Conservation (phyloP, 2,329 filamentous ascomycete species). For the Ophidiomyces ophidiicola region DNA sequence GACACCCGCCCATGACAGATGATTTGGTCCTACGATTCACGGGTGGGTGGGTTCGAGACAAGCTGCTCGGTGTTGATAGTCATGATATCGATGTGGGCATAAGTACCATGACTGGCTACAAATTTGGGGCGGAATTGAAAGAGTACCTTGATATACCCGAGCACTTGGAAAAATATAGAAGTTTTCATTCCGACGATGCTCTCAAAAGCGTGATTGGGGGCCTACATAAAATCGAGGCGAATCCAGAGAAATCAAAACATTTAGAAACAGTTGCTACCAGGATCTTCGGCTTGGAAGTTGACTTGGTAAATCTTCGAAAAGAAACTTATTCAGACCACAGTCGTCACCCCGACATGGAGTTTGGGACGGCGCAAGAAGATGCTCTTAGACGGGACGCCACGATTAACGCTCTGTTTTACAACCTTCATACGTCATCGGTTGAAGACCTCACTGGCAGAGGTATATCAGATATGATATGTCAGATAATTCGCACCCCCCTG, state of each 20-base stretch:
- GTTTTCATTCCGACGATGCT: conserved; percentile 35
- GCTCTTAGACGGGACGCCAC: conserved; percentile 82
- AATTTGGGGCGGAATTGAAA: conserved; percentile 36
- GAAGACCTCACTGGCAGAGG: conserved; percentile 76
- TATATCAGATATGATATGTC: conserved; percentile 57
- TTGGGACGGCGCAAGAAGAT: conserved; percentile 84
- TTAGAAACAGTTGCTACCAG: conserved; percentile 80
- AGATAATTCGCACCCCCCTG: conserved; percentile 71
- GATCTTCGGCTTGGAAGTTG: conserved; percentile 76
- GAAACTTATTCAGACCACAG: conserved; percentile 85
- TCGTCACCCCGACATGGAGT: conserved; percentile 83
- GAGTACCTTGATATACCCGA: conserved; percentile 31
- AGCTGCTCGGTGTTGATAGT: conserved; percentile 35
- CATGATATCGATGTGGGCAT: conserved; percentile 41
- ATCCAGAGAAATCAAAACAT: conserved; percentile 94
- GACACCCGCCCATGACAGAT: conserved; percentile 10
- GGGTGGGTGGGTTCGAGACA: conserved; percentile 41
- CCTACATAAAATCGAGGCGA: conserved; percentile 78
- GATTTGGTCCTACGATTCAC: conserved; percentile 36
- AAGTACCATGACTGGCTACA: conserved; percentile 39
- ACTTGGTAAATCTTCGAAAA: conserved; percentile 87
- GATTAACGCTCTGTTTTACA: conserved; percentile 93
- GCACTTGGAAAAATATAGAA: conserved; percentile 34
- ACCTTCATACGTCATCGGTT: conserved; percentile 62
- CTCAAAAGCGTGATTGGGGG: conserved; percentile 49